Conservation (phyloP, 2,329 filamentous ascomycete genomes). For the Fulvia fulva region DNA sequence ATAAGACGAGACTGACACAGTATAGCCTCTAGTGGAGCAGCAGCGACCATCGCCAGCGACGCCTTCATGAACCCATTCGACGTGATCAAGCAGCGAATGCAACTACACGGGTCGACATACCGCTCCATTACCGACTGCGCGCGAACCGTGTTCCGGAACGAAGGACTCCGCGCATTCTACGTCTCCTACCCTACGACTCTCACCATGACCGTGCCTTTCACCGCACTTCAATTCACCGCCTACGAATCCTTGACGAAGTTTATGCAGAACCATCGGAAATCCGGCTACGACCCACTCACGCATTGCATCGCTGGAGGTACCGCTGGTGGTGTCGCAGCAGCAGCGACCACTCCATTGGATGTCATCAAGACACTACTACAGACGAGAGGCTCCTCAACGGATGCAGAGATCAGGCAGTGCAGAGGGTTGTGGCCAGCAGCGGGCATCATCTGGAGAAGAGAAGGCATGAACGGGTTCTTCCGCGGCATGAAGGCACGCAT, state of each 20-base stretch:
- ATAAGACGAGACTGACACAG: constrained; percentile 6
- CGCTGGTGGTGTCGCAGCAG: constrained; percentile 88
- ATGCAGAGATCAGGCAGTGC: constrained; percentile 79
- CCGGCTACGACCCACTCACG: constrained; percentile 81
- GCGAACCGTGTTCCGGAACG: constrained; percentile 76
- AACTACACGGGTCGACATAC: constrained; percentile 93
- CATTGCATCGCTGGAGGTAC: constrained; percentile 91
- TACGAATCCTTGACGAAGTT: constrained; percentile 95
- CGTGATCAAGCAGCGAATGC: constrained; percentile 99
- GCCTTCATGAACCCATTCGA: constrained; percentile 99
- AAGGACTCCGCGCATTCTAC: constrained; percentile 91
- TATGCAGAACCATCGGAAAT: constrained; percentile 62
- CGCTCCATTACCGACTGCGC: constrained; percentile 84
- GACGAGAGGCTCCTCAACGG: constrained; percentile 78
- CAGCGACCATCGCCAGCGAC: constrained; percentile 94
- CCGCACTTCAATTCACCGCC: constrained; percentile 91
- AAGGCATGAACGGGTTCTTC: constrained; percentile 84
- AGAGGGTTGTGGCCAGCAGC: constrained; percentile 77
- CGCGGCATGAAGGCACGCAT: constrained; percentile 87
- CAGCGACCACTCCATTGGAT: constrained; percentile 91
- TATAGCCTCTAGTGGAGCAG: constrained; percentile 83
- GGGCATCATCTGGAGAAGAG: constrained; percentile 73
- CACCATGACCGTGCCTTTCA: constrained; percentile 98
- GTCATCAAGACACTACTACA: constrained; percentile 98
- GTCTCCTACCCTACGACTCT: constrained; percentile 97